These are phyloP conservation scores for Aegilops umbellulata DNA, from an alignment of 176 grass and related monocot species.

Conservation along the genomic window DNA sequence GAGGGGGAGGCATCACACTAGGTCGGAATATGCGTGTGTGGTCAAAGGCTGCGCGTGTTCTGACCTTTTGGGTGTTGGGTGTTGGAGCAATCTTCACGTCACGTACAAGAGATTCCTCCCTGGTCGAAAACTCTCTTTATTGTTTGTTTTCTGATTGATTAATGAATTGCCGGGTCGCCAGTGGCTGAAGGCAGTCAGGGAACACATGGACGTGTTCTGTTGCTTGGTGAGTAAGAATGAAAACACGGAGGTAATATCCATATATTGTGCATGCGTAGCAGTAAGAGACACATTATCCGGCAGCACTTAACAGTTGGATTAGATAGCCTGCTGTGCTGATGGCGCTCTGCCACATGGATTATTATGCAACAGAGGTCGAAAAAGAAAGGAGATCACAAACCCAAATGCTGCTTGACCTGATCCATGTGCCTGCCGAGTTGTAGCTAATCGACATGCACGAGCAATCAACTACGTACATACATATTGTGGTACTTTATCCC, in stretches of 20 bases:
- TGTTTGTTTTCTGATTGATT: not conserved
- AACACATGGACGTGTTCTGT: not conserved
- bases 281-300: not conserved
- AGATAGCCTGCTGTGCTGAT: not conserved
- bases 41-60: not conserved
- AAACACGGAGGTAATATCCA: not conserved
- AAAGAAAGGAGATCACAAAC: not conserved
- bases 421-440: not conserved
- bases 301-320: not conserved
- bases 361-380: not conserved
- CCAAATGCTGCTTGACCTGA: not conserved
- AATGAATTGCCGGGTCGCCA: not conserved
- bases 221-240: not conserved
- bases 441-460: not conserved
- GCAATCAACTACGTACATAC: no score
- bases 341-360: not conserved
- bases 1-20: not conserved
- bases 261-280: not conserved
- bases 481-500: no score
- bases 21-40: not conserved
- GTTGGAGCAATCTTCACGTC: constrained; percentile 44
- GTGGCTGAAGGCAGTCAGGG: not conserved
- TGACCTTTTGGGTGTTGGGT: not conserved
- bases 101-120: constrained; percentile 29
- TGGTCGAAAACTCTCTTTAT: constrained; percentile 5